These are phyloP conservation scores for Fomitopsis palustris DNA, from an alignment of 1,284 basidiomycete genomes.

Conservation along the genomic window DNA sequence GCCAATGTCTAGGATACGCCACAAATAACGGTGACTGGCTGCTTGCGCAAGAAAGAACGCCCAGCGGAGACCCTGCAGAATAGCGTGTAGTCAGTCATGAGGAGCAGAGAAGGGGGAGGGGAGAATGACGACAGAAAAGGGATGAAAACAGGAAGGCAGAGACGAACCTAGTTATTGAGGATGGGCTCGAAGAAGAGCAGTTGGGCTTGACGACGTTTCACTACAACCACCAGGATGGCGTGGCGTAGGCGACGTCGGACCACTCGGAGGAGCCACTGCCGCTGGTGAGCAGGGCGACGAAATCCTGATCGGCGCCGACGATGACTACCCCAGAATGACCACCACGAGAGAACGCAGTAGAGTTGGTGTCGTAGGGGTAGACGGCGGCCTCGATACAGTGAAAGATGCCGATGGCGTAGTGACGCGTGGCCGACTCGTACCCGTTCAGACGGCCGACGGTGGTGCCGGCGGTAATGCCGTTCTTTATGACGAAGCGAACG, in stretches of 20 bases:
- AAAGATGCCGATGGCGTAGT: constrained; percentile 8
- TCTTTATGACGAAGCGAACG: constrained; percentile 10
- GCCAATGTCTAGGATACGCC: too few species aligned
- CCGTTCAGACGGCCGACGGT: constrained; percentile 21
- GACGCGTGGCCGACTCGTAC: constrained; percentile 17
- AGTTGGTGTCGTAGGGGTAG: constrained; percentile 16
- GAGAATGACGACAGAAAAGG: too few species aligned
- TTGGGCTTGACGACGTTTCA: too few species aligned
- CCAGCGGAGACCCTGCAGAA: too few species aligned
- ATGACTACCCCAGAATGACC: constrained; percentile 28
- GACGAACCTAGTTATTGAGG: too few species aligned
- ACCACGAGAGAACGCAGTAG: constrained; percentile 17
- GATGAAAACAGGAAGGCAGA: too few species aligned
- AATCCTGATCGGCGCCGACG: constrained; percentile 14
- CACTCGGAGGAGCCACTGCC: constrained; percentile 15
- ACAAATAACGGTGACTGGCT: too few species aligned
- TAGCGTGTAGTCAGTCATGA: too few species aligned
- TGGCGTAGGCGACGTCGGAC: constrained; percentile 21
- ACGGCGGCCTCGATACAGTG: constrained; percentile 22
- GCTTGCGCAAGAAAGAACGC: too few species aligned
- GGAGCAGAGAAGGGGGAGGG: too few species aligned
- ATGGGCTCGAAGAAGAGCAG: too few species aligned
- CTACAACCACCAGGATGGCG: constrained; percentile 24
- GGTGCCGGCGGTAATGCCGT: constrained; percentile 8
- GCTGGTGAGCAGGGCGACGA: constrained; percentile 26